phyloP scores from a whole-genome alignment of 2,329 filamentous ascomycete species.

The Beauveria brongniartii region DNA sequence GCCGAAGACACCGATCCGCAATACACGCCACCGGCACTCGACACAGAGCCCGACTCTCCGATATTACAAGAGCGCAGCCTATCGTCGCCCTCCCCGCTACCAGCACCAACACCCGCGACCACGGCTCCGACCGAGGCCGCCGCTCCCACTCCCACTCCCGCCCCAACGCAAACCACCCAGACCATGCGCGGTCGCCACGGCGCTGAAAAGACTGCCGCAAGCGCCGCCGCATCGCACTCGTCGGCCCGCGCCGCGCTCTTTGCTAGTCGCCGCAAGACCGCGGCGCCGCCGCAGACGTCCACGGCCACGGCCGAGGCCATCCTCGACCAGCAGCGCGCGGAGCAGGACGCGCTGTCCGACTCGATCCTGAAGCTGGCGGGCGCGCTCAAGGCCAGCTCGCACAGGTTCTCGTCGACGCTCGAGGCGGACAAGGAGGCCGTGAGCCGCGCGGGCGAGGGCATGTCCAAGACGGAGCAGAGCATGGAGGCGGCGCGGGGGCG shows the following conservation, averaged over 20 bases:
- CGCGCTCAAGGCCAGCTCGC: slow-evolving; percentile 66
- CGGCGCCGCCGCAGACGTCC: slow-evolving; percentile 29
- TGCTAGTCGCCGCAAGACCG: slow-evolving; percentile 29
- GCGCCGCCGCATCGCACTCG: slow-evolving; percentile 21
- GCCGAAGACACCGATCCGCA: slow-evolving; percentile 32
- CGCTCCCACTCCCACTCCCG: slow-evolving; percentile 7
- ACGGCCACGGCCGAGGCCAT: slow-evolving; percentile 59
- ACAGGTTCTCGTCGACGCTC: slow-evolving; percentile 62
- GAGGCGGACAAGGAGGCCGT: slow-evolving; percentile 66
- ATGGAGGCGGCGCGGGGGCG: slow-evolving; percentile 68
- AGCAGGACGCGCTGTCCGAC: slow-evolving; percentile 75
- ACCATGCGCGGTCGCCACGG: slow-evolving; percentile 27
- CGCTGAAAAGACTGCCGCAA: slow-evolving; percentile 12
- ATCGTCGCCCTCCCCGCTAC: slow-evolving; percentile 23
- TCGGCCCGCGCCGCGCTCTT: slow-evolving; percentile 38
- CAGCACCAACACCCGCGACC: slow-evolving; percentile 10
- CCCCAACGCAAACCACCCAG: slow-evolving; percentile 26
- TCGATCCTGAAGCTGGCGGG: slow-evolving; percentile 76
- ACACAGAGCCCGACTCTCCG: slow-evolving; percentile 27
- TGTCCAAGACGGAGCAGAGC: slow-evolving; percentile 67
- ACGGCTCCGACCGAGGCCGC: slow-evolving; percentile 4
- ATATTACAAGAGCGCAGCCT: slow-evolving; percentile 22
- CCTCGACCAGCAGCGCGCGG: slow-evolving; percentile 66
- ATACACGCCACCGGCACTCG: slow-evolving; percentile 40
- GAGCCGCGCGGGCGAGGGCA: slow-evolving; percentile 59